These are phyloP conservation scores for Blastobotrys niveus DNA, from an alignment of 1,139 yeast genomes.

Conservation along the genomic window DNA sequence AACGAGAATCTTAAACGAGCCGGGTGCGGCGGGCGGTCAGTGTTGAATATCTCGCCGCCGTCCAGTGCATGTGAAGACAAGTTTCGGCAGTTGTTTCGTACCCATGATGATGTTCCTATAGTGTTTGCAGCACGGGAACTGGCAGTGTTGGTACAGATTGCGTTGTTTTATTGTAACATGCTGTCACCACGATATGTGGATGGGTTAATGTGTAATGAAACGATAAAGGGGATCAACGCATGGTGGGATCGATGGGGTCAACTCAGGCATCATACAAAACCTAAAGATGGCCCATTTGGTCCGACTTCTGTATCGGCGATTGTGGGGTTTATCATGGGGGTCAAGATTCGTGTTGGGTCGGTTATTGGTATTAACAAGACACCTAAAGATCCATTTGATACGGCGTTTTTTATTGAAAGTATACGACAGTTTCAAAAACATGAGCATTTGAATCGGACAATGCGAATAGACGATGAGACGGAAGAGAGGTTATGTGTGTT, in stretches of 20 bases:
- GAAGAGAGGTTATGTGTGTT: constrained; percentile 53
- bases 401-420: constrained; percentile 55
- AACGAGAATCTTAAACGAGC: constrained; percentile 72
- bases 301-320: constrained; percentile 63
- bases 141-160: constrained; percentile 66
- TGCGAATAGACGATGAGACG: constrained; percentile 59
- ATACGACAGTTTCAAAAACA: constrained; percentile 67
- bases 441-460: constrained; percentile 50
- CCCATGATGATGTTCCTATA: constrained; percentile 48
- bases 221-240: constrained; percentile 60
- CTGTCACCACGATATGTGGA: constrained; percentile 69
- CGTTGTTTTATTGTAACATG: constrained; percentile 71
- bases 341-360: constrained; percentile 60
- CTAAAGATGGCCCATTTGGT: constrained; percentile 54
- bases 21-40: constrained; percentile 82
- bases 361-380: constrained; percentile 60
- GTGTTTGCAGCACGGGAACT: constrained; percentile 69
- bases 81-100: constrained; percentile 68
- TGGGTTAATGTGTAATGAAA: constrained; percentile 73
- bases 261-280: constrained; percentile 47
- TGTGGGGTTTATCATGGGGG: constrained; percentile 61
- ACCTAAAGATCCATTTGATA: constrained; percentile 84
- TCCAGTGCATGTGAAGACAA: constrained; percentile 78
- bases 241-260: constrained; percentile 86
- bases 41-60: constrained; percentile 60